Conservation (phyloP, 148 eudicot genomes). For the Tetragonia tetragonoides region DNA sequence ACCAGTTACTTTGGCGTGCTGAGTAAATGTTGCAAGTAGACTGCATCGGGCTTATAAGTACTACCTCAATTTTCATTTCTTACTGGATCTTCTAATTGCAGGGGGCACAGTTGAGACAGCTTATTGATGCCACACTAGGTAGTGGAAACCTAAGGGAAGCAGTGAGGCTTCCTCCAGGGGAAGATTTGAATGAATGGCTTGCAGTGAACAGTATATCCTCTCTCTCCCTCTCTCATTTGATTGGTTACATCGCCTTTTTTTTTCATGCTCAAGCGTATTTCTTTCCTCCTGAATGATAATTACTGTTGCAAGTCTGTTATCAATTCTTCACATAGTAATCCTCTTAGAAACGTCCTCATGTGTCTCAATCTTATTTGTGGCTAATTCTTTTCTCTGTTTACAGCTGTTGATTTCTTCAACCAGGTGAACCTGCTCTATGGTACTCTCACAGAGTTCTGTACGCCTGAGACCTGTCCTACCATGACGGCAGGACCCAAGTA, state of each 20-base stretch:
- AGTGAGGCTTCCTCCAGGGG: conserved; percentile 97
- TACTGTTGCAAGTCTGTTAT: not conserved
- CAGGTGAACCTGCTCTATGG: conserved; percentile 99
- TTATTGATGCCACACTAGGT: conserved; percentile 94
- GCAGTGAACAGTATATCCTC: conserved; percentile 81
- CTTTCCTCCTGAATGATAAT: not conserved
- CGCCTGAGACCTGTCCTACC: conserved; percentile 81
- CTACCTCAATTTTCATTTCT: not conserved
- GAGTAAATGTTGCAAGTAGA: conserved; percentile 2
- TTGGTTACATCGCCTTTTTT: not conserved
- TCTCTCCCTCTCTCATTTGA: conserved; percentile 27
- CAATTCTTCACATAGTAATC: not conserved
- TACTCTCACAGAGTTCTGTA: conserved; percentile 96
- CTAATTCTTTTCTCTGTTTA: conserved; percentile 35
- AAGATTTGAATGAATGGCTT: conserved; percentile 98
- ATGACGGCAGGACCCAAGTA: conserved; percentile 99
- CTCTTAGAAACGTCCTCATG: not conserved
- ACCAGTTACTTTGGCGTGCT: conserved; percentile 4
- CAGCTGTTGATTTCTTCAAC: conserved; percentile 99
- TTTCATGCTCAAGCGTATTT: not conserved
- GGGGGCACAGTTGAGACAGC: conserved; percentile 94
- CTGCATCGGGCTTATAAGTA: not conserved
- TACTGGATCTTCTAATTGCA: conserved; percentile 28
- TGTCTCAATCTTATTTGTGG: conserved; percentile 15
- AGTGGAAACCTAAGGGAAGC: conserved; percentile 97